Evolutionary conservation across 2,329 filamentous ascomycete genomes (phyloP).

Genomic region (Colletotrichum sidae): DNA sequence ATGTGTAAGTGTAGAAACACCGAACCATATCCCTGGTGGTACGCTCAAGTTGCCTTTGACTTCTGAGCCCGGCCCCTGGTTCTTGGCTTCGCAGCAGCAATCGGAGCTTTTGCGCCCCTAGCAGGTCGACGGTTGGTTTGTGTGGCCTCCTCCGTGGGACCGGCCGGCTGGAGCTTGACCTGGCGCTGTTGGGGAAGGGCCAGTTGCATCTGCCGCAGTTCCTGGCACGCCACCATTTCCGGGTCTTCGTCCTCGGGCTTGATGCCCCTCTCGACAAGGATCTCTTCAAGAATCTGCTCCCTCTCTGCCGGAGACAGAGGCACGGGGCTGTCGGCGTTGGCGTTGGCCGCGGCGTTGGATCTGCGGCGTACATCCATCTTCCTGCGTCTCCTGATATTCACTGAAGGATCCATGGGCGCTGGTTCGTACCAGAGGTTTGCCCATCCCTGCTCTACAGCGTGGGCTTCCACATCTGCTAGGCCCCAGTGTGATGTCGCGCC

Average conservation of each 20-base stretch:
- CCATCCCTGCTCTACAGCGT: constrained; percentile 59
- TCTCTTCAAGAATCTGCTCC: constrained; percentile 38
- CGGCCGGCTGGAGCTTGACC: not conserved
- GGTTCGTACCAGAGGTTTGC: constrained; percentile 54
- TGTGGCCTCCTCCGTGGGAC: not conserved
- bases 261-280: constrained; percentile 32
- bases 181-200: not conserved
- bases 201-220: constrained; percentile 10
- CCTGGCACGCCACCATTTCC: constrained; percentile 13
- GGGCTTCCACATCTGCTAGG: constrained; percentile 60
- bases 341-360: constrained; percentile 16
- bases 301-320: constrained; percentile 33
- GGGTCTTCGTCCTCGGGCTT: constrained; percentile 32
- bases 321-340: constrained; percentile 29
- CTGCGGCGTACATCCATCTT: constrained; percentile 48
- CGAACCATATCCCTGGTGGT: not conserved
- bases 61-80: constrained; percentile 4
- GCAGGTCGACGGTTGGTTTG: constrained; percentile 6
- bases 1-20: not conserved
- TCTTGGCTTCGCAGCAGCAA: not conserved
- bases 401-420: constrained; percentile 48
- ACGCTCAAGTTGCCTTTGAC: constrained; percentile 10
- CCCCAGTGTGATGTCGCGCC: constrained; percentile 62
- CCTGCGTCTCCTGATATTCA: constrained; percentile 53
- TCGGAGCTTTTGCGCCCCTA: not conserved